Conservation (phyloP, 2,329 filamentous ascomycete species). For the Calonectria honghensis region DNA sequence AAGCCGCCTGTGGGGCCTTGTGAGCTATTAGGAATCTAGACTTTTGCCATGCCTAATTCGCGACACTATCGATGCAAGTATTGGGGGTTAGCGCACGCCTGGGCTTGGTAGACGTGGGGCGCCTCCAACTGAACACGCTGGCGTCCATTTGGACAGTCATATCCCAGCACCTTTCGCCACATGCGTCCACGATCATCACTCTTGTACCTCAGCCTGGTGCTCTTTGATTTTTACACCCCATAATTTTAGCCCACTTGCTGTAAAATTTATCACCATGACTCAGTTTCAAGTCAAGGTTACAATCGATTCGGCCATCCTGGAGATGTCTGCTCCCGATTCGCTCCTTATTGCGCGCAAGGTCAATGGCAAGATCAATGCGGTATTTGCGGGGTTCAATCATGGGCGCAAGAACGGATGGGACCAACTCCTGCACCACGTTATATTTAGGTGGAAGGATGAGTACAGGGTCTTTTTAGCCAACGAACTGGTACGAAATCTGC, state of each 20-base stretch:
- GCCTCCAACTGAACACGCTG: not conserved
- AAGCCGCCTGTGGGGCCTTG: not conserved
- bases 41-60: not conserved
- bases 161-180: not conserved
- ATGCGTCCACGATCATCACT: not conserved
- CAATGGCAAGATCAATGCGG: not conserved
- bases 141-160: not conserved
- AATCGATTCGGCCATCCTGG: not conserved
- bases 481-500: not conserved
- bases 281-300: not conserved
- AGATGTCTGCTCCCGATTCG: not conserved
- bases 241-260: not conserved
- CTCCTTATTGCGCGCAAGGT: not conserved
- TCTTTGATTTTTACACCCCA: not conserved
- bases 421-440: not conserved
- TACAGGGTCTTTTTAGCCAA: not conserved
- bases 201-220: not conserved
- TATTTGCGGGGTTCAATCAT: not conserved
- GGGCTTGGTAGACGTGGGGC: not conserved
- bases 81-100: not conserved
- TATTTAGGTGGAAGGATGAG: not conserved
- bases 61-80: not conserved
- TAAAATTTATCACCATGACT: not conserved
- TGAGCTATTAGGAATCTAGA: not conserved
- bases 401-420: not conserved